Percentiles rank a stretch among this genome's conserved stretches.
These are phyloP conservation scores for Umbellularia californica DNA, from an alignment of 164 flowering plant genomes.

Conservation along the genomic window DNA sequence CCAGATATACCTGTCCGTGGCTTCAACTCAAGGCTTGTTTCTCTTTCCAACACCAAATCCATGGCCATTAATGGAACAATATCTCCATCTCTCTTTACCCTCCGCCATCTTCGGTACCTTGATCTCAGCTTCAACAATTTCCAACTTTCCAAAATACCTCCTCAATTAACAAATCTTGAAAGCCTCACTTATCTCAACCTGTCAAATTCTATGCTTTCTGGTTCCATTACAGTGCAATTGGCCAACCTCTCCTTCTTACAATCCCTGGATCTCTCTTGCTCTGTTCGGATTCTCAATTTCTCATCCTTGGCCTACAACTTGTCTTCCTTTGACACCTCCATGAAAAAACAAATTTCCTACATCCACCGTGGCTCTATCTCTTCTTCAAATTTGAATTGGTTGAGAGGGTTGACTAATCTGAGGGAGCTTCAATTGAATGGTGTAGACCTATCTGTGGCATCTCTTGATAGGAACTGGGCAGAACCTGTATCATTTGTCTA, in stretches of 20 bases:
- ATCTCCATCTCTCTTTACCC: conserved; percentile 17
- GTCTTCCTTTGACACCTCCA: background rate
- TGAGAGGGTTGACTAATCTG: conserved; percentile 13
- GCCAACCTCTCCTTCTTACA: conserved; percentile 18
- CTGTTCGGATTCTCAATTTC: background rate
- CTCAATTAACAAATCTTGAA: conserved; percentile 6
- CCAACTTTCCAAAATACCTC: conserved; percentile 8
- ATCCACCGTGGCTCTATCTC: conserved; percentile 3
- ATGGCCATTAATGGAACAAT: conserved; percentile 17
- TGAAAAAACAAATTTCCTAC: background rate
- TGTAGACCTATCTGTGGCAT: conserved; percentile 14
- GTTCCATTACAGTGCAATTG: conserved; percentile 14
- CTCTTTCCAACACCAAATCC: conserved; percentile 2
- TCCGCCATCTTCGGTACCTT: conserved; percentile 11
- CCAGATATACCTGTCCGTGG: background rate
- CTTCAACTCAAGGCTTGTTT: background rate
- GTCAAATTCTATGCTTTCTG: conserved; percentile 9
- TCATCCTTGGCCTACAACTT: conserved; percentile 10
- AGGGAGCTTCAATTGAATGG: conserved; percentile 14
- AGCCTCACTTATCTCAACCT: conserved; percentile 17
- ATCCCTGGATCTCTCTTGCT: conserved; percentile 20
- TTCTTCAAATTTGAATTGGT: conserved; percentile 13
- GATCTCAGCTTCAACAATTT: conserved; percentile 23
- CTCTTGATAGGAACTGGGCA: conserved; percentile 11
- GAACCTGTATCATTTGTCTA: conserved; percentile 14